Evolutionary conservation across 2,329 filamentous ascomycete species (phyloP).

Genomic region (Arthrinium puccinioides): DNA sequence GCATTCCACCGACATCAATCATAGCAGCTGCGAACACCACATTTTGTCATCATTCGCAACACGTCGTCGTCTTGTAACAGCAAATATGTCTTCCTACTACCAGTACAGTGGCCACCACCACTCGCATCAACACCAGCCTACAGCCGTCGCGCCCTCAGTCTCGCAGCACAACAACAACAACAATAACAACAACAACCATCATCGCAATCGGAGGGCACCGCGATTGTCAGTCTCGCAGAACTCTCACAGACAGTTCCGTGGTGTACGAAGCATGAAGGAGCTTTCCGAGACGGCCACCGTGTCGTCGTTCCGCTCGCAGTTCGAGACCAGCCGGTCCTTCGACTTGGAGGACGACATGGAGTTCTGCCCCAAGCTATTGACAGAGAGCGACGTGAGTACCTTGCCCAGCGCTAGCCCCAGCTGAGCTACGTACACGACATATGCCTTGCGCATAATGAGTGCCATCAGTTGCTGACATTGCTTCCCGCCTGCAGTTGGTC

Average conservation of each 20-base stretch:
- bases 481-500: conserved; percentile 58
- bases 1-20: neutral
- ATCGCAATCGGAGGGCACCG: conserved; percentile 78
- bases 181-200: conserved; percentile 78
- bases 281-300: conserved; percentile 70
- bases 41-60: neutral
- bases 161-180: too few relatives aligned
- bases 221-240: conserved; percentile 76
- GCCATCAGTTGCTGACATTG: conserved; percentile 8
- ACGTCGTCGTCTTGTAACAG: neutral
- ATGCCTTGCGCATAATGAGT: too few relatives aligned
- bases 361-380: conserved; percentile 88
- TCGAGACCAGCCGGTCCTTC: conserved; percentile 88
- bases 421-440: conserved; percentile 4
- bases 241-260: conserved; percentile 78
- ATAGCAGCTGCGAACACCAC: neutral
- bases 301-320: conserved; percentile 74
- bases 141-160: conserved; percentile 45
- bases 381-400: conserved; percentile 79
- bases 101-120: conserved; percentile 36
- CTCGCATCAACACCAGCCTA: conserved; percentile 49
- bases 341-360: conserved; percentile 94
- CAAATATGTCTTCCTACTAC: conserved; percentile 58
- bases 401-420: neutral
- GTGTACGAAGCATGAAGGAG: conserved; percentile 81